Evolutionary conservation across 2,329 filamentous ascomycete species (phyloP), one percentile per base, ranked within the genome.

Genomic region (Eurotiales sp.): DNA sequence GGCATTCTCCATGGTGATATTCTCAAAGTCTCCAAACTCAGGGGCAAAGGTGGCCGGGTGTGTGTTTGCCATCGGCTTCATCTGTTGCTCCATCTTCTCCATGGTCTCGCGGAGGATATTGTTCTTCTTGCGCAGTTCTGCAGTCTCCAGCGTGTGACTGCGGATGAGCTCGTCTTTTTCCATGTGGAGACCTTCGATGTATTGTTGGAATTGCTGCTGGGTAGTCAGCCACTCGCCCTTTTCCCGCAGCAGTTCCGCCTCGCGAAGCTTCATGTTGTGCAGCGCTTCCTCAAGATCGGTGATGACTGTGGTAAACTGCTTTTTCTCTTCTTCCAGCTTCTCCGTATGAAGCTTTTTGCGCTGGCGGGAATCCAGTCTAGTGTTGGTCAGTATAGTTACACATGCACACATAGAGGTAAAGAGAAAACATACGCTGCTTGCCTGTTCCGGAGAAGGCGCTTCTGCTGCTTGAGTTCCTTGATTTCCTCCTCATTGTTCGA

Each of bases 261-360:
- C 76, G 64, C 86, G 83, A 41, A 84, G 68, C 61, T 85, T 84
- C 62, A 91, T 77, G 53, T 82, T 79, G 48, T 77, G 75, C 58
- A 95, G 75, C 59, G 89, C 85, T 53, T 93, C 87, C 66, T 96
- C 88, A 64, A 96, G 79, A 50, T 86, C 81, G 59, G 75, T 81
- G 66, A 96, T 88, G 66, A 88, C 75, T 61, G 82, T 81, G 51
- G 86, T 88, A 76, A 84, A 95, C 53, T 88, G 83, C 78, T 96
- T 96, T 80, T 97, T 96, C 77, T 97, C 92, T 70, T 93, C 87
- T 71, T 97, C 93, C 41, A 97, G 83, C 62, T 93, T 86, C 75
- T 97, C 93, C 29, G 93, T 97, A 75, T 97, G 92, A 74, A 90
- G 87, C 82, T 97, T 97, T 81, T 97, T 99, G 62, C 93, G 86